Conservation (phyloP, 345 rosid genomes). For the Brassica incana region DNA sequence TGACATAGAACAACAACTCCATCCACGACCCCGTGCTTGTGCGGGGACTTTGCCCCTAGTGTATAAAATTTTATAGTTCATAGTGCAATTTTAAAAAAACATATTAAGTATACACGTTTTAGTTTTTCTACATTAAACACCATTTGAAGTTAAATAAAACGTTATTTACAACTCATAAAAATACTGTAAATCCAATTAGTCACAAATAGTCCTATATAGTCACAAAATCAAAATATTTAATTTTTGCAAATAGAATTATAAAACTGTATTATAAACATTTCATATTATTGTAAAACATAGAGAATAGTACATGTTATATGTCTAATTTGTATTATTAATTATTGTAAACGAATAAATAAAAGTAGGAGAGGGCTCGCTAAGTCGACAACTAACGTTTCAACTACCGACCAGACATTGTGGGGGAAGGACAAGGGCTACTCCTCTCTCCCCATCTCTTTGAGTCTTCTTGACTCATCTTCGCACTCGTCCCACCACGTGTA, state of each 20-base stretch:
- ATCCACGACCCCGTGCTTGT: too few relatives aligned
- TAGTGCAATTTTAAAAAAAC: neutral
- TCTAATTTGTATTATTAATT: neutral
- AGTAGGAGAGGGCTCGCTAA: slow-evolving; percentile 8
- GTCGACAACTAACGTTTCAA: slow-evolving; percentile 39
- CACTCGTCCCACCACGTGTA: slow-evolving; percentile 30
- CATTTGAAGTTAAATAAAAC: neutral
- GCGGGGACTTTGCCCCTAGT: too few relatives aligned
- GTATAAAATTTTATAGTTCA: too few relatives aligned
- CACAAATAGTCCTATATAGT: too few relatives aligned
- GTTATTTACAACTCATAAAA: too few relatives aligned
- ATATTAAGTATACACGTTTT: neutral
- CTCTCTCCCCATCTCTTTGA: neutral
- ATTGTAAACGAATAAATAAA: neutral
- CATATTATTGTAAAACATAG: too few relatives aligned
- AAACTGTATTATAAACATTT: too few relatives aligned
- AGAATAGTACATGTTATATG: neutral
- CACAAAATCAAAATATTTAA: too few relatives aligned
- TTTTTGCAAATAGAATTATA: too few relatives aligned
- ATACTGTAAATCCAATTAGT: neutral
- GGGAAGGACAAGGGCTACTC: neutral
- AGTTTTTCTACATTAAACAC: neutral
- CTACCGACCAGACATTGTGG: slow-evolving; percentile 37
- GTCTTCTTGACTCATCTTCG: slow-evolving; percentile 27
- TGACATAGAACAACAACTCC: too few relatives aligned